Evolutionary conservation across 1,284 basidiomycete species (phyloP), one percentile per base, ranked within the genome.

Genomic region (Trichosporon coremiiforme): DNA sequence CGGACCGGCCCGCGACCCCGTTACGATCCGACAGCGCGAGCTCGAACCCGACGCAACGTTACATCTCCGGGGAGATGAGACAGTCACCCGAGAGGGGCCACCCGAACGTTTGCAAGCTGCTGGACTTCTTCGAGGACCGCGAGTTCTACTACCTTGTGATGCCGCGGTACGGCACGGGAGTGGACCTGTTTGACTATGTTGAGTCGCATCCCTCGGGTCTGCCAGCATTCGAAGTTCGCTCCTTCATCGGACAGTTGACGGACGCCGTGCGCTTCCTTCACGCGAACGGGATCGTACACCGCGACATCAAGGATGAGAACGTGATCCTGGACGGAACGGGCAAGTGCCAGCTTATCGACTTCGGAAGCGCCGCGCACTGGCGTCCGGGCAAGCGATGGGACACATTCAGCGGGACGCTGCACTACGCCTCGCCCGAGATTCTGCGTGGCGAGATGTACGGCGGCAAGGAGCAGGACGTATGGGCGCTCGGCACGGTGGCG

Each of bases 281-380:
- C 82, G 87, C 89, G 22, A 93, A 92, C 78, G 94, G 93, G 69
- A 98, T 87, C 89, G 95, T 99, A 7, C 96, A 99, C 84, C 93
- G 96, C 71, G 97, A 99, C 80, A 90, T 99, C 84, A 99, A 99
- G 84, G 96, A 99, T 79, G 96, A 99, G 84, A 99, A 99, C 80
- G 94, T 99, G 47, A 85, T 87, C 36, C 79, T 87, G 29, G 85
- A 85, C 71, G 81, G 83, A 1, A 64, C 78, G 3, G 85, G 85
- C 13, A 83, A 89, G 78, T 95, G 92, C 78, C 92, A 98, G 82
- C 84, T 99, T 75, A 99, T 99, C 81, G 96, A 99, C 82, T 98
- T 98, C 82, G 95, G 95, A 4, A 84, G 83, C 8, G 85, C 86
- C 0, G 85, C 86, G 15, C 85, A 86, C 70, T 84, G 85, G 75